Evolutionary conservation across 768 basidiomycete genomes (phyloP).

Genomic region (Amanita exitialis): DNA sequence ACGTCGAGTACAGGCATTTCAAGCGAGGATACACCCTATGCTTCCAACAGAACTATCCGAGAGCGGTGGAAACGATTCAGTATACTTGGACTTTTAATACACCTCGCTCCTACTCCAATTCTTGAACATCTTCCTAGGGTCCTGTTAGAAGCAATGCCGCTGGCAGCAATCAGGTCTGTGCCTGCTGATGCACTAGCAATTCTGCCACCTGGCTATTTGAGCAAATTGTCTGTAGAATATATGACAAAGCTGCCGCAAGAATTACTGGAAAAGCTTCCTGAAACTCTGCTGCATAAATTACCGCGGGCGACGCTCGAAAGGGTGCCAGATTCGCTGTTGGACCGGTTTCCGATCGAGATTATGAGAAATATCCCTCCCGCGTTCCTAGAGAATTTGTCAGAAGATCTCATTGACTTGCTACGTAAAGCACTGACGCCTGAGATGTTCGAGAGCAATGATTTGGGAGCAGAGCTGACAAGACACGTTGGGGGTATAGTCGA

Average conservation of each 20-base stretch:
- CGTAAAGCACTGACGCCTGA: not conserved
- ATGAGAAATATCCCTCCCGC: not conserved
- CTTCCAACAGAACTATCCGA: not conserved
- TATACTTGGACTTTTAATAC: not conserved
- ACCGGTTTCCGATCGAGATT: not conserved
- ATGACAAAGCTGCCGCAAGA: too few relatives aligned
- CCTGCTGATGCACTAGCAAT: not conserved
- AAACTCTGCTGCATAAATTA: not conserved
- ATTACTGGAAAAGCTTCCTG: too few relatives aligned
- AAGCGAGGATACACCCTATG: too few relatives aligned
- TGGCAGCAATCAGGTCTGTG: not conserved
- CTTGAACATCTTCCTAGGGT: not conserved
- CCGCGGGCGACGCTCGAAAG: not conserved
- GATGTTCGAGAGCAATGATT: not conserved
- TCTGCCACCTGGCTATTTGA: not conserved
- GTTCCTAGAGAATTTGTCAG: not conserved
- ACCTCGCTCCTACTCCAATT: not conserved
- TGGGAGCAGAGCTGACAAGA: not conserved
- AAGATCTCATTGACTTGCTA: not conserved
- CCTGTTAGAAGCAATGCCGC: not conserved
- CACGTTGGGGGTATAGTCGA: not conserved
- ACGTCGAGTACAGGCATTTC: not conserved
- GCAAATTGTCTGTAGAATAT: too few relatives aligned
- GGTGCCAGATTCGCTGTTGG: not conserved
- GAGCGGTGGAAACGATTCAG: not conserved